Evolutionary conservation across 768 basidiomycete species (phyloP).

Genomic region (Termitomyces eurrhizus): DNA sequence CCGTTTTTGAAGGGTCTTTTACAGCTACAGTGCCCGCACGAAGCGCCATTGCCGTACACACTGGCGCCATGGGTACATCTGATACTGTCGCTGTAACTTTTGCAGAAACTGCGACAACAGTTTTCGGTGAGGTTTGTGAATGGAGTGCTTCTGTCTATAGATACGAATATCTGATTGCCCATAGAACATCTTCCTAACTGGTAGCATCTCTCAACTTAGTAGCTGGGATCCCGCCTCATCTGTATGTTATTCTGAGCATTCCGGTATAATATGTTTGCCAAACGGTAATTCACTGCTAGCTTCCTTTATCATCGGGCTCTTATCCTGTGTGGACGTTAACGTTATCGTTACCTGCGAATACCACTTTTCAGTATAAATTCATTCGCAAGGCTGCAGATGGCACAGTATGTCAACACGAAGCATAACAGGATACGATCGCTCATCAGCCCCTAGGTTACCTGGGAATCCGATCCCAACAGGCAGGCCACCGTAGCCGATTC

Average conservation of each 20-base stretch:
- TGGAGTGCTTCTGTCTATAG: neutral
- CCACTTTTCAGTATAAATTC: conserved; percentile 56
- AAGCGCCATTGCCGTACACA: conserved; percentile 55
- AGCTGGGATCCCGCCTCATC: conserved; percentile 45
- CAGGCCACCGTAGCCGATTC: conserved; percentile 37
- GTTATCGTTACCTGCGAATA: conserved; percentile 44
- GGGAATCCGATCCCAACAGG: conserved; percentile 63
- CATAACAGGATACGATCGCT: neutral
- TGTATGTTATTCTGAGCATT: conserved; percentile 26
- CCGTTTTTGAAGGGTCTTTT: conserved; percentile 47
- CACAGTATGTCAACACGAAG: conserved; percentile 29
- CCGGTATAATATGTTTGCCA: neutral
- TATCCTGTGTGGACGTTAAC: conserved; percentile 56
- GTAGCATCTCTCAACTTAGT: conserved; percentile 52
- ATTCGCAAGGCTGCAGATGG: conserved; percentile 52
- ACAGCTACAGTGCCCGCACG: conserved; percentile 46
- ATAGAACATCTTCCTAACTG: conserved; percentile 59
- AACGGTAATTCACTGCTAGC: conserved; percentile 24
- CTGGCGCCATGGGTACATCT: conserved; percentile 31
- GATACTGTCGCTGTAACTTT: conserved; percentile 41
- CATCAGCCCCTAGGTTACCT: conserved; percentile 36
- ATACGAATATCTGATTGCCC: neutral
- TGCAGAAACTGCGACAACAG: conserved; percentile 51
- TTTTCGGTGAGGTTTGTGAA: conserved; percentile 46
- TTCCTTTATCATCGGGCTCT: conserved; percentile 45